phyloP scores from a whole-genome alignment of 768 basidiomycete species.

The Rhizopogon vesiculosus region DNA sequence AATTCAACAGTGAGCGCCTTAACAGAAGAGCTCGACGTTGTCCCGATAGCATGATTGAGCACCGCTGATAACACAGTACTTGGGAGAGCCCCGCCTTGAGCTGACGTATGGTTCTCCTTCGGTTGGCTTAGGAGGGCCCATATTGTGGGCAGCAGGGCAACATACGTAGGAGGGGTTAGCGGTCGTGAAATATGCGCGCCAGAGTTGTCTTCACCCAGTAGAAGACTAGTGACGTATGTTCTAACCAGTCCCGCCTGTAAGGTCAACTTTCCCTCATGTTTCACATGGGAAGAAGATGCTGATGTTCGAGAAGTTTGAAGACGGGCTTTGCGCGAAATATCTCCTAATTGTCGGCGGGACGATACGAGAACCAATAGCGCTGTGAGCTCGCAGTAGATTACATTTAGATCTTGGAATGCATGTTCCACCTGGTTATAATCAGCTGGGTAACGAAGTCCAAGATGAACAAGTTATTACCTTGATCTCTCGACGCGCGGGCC shows the following conservation, averaged over 20 bases:
- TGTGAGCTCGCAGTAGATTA: slow-evolving; percentile 73
- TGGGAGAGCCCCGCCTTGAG: slow-evolving; percentile 13
- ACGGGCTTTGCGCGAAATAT: slow-evolving; percentile 1
- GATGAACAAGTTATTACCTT: slow-evolving; percentile 34
- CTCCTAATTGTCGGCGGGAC: slow-evolving; percentile 8
- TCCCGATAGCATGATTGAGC: slow-evolving; percentile 61
- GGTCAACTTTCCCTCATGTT: slow-evolving; percentile 17
- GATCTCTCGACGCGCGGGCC: slow-evolving; percentile 46
- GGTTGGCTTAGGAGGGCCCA: slow-evolving; percentile 67
- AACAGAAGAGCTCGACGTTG: slow-evolving; percentile 53
- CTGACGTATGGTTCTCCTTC: slow-evolving; percentile 12
- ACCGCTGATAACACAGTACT: slow-evolving; percentile 43
- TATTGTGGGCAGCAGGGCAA: slow-evolving; percentile 66
- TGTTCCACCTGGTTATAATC: slow-evolving; percentile 49
- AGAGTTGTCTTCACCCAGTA: slow-evolving; percentile 45
- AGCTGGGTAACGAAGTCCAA: background rate
- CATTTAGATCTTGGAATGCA: slow-evolving; percentile 63
- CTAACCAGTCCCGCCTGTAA: slow-evolving; percentile 49
- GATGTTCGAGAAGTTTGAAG: slow-evolving; percentile 6
- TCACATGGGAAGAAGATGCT: slow-evolving; percentile 14
- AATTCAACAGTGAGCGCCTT: slow-evolving; percentile 75
- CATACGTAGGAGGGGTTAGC: slow-evolving; percentile 55
- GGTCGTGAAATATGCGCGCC: slow-evolving; percentile 42
- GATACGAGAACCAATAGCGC: slow-evolving; percentile 52
- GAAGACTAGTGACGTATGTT: slow-evolving; percentile 55